Base-by-base conservation (phyloP, 495 filamentous ascomycete species). In the Geopyxis carbonaria region DNA sequence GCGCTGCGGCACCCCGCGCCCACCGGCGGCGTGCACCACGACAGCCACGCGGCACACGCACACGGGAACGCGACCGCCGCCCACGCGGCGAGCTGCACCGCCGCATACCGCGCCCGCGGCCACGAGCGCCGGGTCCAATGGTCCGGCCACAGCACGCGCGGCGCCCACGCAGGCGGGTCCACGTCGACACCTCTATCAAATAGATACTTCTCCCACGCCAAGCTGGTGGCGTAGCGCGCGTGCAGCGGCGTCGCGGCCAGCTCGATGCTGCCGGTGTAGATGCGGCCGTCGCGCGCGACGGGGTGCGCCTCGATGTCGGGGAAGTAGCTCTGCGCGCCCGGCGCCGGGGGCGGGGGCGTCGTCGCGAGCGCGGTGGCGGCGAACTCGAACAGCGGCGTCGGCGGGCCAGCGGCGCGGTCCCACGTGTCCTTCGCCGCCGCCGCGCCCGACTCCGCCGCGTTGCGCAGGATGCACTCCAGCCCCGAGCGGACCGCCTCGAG, bases 11-110 rank as follows among this genome's bases (percentile, higher is more conserved):
- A 56, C 14, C 53, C 53, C 1, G 56, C 19, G 3, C 47, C 24
- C 11, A 56, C 47, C 22, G 46, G 56, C 5, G 53, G 53, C 10
- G 53, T 56, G 18, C 44, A 52, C 15, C 49, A 56, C 14, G 53
- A 47, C n/a, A 56, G 42, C 33, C 40, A 38, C 14, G 48, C 45
- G 19, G 53, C 53, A 25, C 48, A 53, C 14, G 40, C 18, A 32
- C 53, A 56, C n/a, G 45, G 50, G 40, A 57, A 52, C 1, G 48
- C 20, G 21, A 57, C 39, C 13, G 45, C 49, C 6, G 50, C 11
- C 53, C 53, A 57, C 10, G 48, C 43, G 27, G 48, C 38, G 27
- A 46, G 16, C 32, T 57, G 53, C 2, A 25, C 37, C 9, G 22
- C 20, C 7, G 44, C 13, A 28, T 57, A 57, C 5, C 25, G 40